phyloP scores from a whole-genome alignment of 371 early-diverging fungal genomes.

The Capniomyces stellatus region DNA sequence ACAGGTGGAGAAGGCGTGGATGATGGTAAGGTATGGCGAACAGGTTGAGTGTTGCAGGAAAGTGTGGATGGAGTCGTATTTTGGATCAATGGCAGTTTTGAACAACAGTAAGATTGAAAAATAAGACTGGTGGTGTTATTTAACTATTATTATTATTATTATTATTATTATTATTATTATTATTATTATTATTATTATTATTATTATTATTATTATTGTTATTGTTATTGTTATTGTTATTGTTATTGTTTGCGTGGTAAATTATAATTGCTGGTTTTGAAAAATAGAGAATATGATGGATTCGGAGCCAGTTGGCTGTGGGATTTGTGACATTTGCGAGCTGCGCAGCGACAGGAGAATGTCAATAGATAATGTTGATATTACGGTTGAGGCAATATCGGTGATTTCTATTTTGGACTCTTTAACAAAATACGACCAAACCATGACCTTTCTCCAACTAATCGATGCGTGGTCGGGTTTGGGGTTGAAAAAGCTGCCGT shows the following conservation, averaged over 20 bases:
- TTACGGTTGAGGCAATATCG: constrained; percentile 9
- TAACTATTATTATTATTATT: too few species aligned
- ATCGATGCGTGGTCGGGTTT: constrained; percentile 9
- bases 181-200: too few species aligned
- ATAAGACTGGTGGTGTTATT: neutral
- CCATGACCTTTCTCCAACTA: constrained; percentile 14
- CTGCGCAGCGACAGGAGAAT: constrained; percentile 9
- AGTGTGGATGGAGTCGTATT: constrained; percentile 37
- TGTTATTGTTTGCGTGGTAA: too few species aligned
- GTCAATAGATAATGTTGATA: constrained; percentile 8
- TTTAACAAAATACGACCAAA: constrained; percentile 8
- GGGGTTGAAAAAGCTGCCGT: constrained; percentile 7
- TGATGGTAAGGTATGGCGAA: constrained; percentile 47
- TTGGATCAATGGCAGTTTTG: constrained; percentile 16
- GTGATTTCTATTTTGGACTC: constrained; percentile 8
- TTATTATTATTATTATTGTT: too few species aligned
- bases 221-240: too few species aligned
- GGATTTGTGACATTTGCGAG: constrained; percentile 29
- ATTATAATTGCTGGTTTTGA: too few species aligned
- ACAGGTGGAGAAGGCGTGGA: constrained; percentile 38
- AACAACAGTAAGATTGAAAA: constrained; percentile 2
- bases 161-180: too few species aligned
- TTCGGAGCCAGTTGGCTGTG: neutral
- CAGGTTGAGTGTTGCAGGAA: constrained; percentile 42
- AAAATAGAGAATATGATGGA: too few species aligned